Evolutionary conservation across 176 grass and related monocot genomes (phyloP), one percentile per base, ranked within the genome.

Genomic region (Areca catechu): DNA sequence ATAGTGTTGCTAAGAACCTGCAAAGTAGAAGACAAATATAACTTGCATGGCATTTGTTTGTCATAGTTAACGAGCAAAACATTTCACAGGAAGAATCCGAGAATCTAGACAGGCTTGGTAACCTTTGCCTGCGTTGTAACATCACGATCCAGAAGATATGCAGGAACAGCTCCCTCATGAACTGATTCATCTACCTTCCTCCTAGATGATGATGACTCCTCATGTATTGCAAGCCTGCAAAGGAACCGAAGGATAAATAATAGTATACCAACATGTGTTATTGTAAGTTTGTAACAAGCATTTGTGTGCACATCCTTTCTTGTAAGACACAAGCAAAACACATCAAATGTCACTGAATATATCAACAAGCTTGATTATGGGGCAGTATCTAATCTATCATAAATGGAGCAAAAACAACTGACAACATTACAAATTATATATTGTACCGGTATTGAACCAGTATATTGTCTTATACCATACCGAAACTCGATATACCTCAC

Each of bases 1-100:
- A 95, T 85, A 58, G 82, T 89, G 77, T 95, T 95, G 85, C 89
- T 95, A 15, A 95, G 75, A 50, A 89, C 73, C 89, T 95, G 49
- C 16, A 51, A 54, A 60, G 2, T 37, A 37, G 9, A 37, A 37
- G 12, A 37, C 34, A 37, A 37, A 37, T 37, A 37, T 2, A 10
- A 37, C 9, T 52, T 20, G 58, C 30, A 67, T 61, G 47, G 19
- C 47, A 80, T 37, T 12, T 12, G 34, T 3, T 3, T 19, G 43
- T 53, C 30, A 34, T 9, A 22, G 4, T 29, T 19, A 54, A 51
- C 3, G 15, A 12, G 2, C 34, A 37, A 37, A 37, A 37, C 7
- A 37, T 12, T 37, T 1, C 9, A 37, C 5, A 5, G 34, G 34
- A 37, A 37, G 9, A 37, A 37, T 37, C 34, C 15, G 51, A 20